Percentiles rank a stretch among this genome's conserved stretches.
These are phyloP conservation scores for Coniochaeta sp. DNA, from an alignment of 2,329 filamentous ascomycete species.

Conservation along the genomic window DNA sequence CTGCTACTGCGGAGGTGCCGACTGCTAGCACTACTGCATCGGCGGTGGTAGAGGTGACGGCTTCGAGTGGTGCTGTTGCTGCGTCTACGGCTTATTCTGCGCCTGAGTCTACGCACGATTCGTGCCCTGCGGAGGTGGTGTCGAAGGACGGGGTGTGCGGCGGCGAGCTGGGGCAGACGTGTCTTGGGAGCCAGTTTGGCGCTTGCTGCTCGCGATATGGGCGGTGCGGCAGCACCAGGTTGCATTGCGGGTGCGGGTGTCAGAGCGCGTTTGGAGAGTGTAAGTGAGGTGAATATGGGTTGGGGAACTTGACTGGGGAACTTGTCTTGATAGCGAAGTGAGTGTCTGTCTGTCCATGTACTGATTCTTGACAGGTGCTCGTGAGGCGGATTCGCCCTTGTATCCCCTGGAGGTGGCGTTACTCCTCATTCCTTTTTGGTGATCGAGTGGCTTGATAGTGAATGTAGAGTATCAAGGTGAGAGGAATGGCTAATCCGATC, in stretches of 20 bases:
- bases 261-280: constrained; percentile 12
- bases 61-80: not conserved
- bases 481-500: too few relatives aligned
- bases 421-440: too few relatives aligned
- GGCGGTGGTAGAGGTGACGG: too few relatives aligned
- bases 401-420: too few relatives aligned
- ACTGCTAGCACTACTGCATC: not conserved
- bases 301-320: too few relatives aligned
- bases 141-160: constrained; percentile 33
- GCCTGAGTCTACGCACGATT: not conserved
- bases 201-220: constrained; percentile 34
- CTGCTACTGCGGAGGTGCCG: not conserved
- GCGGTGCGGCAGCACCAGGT: constrained; percentile 28
- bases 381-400: too few relatives aligned
- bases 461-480: too few relatives aligned
- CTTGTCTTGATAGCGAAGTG: too few relatives aligned
- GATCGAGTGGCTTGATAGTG: too few relatives aligned
- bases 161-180: constrained; percentile 29
- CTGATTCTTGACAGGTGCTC: too few relatives aligned
- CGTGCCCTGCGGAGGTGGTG: not conserved
- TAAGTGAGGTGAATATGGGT: too few relatives aligned
- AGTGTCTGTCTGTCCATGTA: too few relatives aligned
- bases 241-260: constrained; percentile 29
- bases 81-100: not conserved
- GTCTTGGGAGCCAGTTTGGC: constrained; percentile 31